phyloP scores from a whole-genome alignment of 2,329 filamentous ascomycete genomes.

The Pseudogymnoascus sp. region DNA sequence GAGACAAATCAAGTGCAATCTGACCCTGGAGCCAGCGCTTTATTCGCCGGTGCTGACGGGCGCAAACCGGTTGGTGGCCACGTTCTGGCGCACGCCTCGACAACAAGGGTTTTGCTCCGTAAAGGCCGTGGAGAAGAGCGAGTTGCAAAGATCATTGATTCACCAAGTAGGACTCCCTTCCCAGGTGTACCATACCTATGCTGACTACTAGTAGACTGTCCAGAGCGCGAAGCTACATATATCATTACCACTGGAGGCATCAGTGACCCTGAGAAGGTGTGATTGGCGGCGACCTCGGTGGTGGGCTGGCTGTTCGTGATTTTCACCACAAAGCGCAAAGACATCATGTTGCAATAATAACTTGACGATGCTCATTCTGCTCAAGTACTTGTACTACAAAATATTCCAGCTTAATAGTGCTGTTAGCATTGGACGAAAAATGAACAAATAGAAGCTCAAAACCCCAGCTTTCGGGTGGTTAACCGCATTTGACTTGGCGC shows the following conservation, averaged over 20 bases:
- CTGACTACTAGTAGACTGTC: conserved; percentile 43
- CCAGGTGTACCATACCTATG: neutral
- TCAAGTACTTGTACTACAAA: neutral
- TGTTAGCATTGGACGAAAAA: neutral
- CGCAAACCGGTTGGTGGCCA: conserved; percentile 60
- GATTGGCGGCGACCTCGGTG: conserved; percentile 10
- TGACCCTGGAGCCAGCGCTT: conserved; percentile 57
- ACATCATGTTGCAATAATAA: conserved; percentile 2
- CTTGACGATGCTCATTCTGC: neutral
- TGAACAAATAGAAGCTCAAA: conserved; percentile 2
- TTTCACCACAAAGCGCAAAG: neutral
- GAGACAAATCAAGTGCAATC: conserved; percentile 65
- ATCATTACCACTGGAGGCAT: conserved; percentile 63
- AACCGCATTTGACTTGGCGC: conserved; percentile 11
- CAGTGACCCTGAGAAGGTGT: conserved; percentile 56
- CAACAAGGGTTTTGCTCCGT: conserved; percentile 55
- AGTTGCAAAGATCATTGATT: conserved; percentile 61
- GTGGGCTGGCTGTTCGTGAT: neutral
- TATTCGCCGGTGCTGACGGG: conserved; percentile 60
- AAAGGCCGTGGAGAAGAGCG: conserved; percentile 63
- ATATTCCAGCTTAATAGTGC: conserved; percentile 14
- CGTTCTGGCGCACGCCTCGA: conserved; percentile 60
- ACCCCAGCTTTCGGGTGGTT: conserved; percentile 7
- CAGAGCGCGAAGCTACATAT: conserved; percentile 61
- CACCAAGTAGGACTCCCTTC: conserved; percentile 41